Conservation (phyloP, 2,329 filamentous ascomycete species). For the Colletotrichum lupini region DNA sequence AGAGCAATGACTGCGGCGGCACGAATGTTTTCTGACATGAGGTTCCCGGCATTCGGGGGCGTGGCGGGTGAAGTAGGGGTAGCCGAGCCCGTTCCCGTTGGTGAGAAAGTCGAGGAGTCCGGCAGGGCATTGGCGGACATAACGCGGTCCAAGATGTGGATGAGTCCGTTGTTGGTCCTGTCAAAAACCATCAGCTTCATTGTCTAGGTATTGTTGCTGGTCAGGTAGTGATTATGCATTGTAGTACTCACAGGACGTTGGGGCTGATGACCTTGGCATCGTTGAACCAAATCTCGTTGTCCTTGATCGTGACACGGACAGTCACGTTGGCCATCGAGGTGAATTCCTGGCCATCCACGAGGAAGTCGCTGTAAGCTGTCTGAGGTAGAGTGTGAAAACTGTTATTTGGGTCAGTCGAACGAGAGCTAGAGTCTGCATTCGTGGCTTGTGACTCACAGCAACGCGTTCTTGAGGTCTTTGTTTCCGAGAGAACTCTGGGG, state of each 20-base stretch:
- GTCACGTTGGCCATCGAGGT: slow-evolving; percentile 27
- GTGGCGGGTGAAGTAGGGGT: neutral
- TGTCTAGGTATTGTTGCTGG: too few species aligned
- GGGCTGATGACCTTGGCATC: slow-evolving; percentile 39
- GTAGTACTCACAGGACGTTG: slow-evolving; percentile 37
- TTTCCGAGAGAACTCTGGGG: slow-evolving; percentile 34
- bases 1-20: slow-evolving; percentile 22
- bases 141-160: slow-evolving; percentile 40
- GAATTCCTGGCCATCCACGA: slow-evolving; percentile 36
- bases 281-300: slow-evolving; percentile 40
- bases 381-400: slow-evolving; percentile 38
- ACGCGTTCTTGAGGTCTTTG: slow-evolving; percentile 28
- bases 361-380: slow-evolving; percentile 37
- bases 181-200: neutral
- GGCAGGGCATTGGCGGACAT: slow-evolving; percentile 32
- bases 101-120: slow-evolving; percentile 11
- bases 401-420: neutral
- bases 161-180: slow-evolving; percentile 41
- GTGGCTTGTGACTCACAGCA: slow-evolving; percentile 32
- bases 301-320: slow-evolving; percentile 38
- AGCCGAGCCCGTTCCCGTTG: neutral
- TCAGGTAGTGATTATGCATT: too few species aligned
- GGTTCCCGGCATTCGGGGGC: slow-evolving; percentile 13
- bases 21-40: neutral
- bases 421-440: too few species aligned